Conservation (phyloP, 306 rosid genomes). For the Citrullus mucosospermus region DNA sequence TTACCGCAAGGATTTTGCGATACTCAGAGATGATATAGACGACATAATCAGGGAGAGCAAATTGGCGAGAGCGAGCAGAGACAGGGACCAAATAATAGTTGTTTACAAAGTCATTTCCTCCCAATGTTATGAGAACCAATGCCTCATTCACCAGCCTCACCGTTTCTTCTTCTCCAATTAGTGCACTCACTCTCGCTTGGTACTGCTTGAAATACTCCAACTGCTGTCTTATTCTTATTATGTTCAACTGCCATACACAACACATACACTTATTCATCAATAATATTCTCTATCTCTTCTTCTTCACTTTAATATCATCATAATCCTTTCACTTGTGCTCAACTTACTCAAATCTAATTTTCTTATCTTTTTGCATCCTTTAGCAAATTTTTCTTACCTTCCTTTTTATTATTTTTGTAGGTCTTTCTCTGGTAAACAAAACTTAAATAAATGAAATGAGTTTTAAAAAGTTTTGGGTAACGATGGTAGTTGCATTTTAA, state of each 20-base stretch:
- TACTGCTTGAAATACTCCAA: conserved; percentile 27
- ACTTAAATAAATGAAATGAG: too few species aligned
- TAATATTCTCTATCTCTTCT: too few species aligned
- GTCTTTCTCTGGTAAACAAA: too few species aligned
- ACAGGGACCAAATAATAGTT: conserved; percentile 38
- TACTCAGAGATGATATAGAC: conserved; percentile 37
- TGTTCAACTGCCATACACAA: conserved; percentile 14
- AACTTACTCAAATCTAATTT: too few species aligned
- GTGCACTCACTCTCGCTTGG: conserved; percentile 24
- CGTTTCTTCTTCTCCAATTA: conserved; percentile 27
- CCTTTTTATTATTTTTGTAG: too few species aligned
- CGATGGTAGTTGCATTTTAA: too few species aligned
- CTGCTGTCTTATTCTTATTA: conserved; percentile 37
- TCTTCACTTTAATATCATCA: too few species aligned
- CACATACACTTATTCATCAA: too few species aligned
- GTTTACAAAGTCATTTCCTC: conserved; percentile 63
- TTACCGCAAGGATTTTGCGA: conserved; percentile 32
- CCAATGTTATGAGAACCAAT: conserved; percentile 36
- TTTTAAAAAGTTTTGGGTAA: too few species aligned
- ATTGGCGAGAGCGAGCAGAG: conserved; percentile 40
- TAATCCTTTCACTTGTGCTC: too few species aligned
- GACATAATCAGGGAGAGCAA: conserved; percentile 30
- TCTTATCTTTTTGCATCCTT: too few species aligned
- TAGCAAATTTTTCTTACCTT: too few species aligned
- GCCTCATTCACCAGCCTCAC: conserved; percentile 23